Conservation (phyloP, 1,284 basidiomycete genomes). For the Anthracocystis setariae region DNA sequence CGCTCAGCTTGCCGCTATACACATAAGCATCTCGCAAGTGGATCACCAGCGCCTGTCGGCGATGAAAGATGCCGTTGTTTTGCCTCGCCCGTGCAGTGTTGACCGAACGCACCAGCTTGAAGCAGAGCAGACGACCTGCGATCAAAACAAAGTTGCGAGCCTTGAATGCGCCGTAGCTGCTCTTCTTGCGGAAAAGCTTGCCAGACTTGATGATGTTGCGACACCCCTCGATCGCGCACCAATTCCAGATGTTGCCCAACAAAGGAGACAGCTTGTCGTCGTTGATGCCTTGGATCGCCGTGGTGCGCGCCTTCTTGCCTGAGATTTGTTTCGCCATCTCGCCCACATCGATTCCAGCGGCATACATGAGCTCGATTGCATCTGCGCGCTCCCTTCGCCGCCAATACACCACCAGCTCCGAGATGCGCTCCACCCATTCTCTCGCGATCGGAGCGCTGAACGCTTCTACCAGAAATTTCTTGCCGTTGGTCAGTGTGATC, state of each 20-base stretch:
- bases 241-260: slow-evolving; percentile 77
- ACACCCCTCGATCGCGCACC: slow-evolving; percentile 81
- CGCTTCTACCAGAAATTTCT: slow-evolving; percentile 77
- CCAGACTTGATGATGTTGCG: slow-evolving; percentile 78
- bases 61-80: slow-evolving; percentile 65
- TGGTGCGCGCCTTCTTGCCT: slow-evolving; percentile 9
- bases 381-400: slow-evolving; percentile 76
- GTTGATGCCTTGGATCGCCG: slow-evolving; percentile 13
- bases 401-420: slow-evolving; percentile 79
- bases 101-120: slow-evolving; percentile 58
- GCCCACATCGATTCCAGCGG: slow-evolving; percentile 71
- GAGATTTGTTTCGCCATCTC: slow-evolving; percentile 33
- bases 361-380: slow-evolving; percentile 80
- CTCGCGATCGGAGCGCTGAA: slow-evolving; percentile 72
- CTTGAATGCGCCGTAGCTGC: slow-evolving; percentile 54
- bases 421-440: slow-evolving; percentile 81
- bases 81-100: slow-evolving; percentile 61
- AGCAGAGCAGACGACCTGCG: slow-evolving; percentile 59
- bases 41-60: slow-evolving; percentile 60
- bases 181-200: slow-evolving; percentile 74
- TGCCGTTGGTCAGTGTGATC: slow-evolving; percentile 76
- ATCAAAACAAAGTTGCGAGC: slow-evolving; percentile 60
- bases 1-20: slow-evolving; percentile 62
- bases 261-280: slow-evolving; percentile 71
- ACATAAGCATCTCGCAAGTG: slow-evolving; percentile 65